Percentiles rank a stretch among this genome's conserved stretches.
These are phyloP conservation scores for Coemansia sp. DNA, from an alignment of 192 early-diverging fungal species.

Conservation along the genomic window DNA sequence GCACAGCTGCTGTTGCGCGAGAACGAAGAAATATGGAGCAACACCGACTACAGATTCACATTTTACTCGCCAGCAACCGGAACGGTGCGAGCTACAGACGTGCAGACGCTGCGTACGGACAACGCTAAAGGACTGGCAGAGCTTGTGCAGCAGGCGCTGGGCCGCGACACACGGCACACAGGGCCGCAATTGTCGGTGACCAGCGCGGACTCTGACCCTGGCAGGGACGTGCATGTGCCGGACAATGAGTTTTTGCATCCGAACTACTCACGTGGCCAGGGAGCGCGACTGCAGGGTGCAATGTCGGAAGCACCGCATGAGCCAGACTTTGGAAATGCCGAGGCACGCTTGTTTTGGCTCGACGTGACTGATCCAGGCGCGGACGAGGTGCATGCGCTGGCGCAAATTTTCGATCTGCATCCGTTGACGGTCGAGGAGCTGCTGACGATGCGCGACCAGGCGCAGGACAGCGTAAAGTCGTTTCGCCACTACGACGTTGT, in stretches of 20 bases:
- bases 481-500: constrained; percentile 90
- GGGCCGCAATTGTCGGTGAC: constrained; percentile 38
- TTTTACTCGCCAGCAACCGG: constrained; percentile 68
- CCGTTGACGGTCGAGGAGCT: constrained; percentile 91
- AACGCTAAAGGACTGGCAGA: constrained; percentile 32
- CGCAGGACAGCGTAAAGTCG: constrained; percentile 84
- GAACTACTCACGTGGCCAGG: constrained; percentile 28
- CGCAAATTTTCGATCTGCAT: constrained; percentile 78
- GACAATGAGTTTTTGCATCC: constrained; percentile 38
- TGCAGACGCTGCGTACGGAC: constrained; percentile 58
- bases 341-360: constrained; percentile 64
- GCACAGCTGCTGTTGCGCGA: constrained; percentile 43
- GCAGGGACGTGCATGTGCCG: neutral
- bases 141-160: constrained; percentile 37
- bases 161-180: neutral
- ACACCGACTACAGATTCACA: constrained; percentile 58
- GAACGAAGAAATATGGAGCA: constrained; percentile 54
- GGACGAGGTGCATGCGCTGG: constrained; percentile 61
- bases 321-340: constrained; percentile 39
- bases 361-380: constrained; percentile 65
- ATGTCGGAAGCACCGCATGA: constrained; percentile 51
- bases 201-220: constrained; percentile 25
- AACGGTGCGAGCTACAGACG: constrained; percentile 57
- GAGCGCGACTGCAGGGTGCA: constrained; percentile 11
- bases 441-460: constrained; percentile 63